Evolutionary conservation across 768 basidiomycete genomes (phyloP), one percentile per base, ranked within the genome.

Genomic region (Lactarius pseudohatsudake): DNA sequence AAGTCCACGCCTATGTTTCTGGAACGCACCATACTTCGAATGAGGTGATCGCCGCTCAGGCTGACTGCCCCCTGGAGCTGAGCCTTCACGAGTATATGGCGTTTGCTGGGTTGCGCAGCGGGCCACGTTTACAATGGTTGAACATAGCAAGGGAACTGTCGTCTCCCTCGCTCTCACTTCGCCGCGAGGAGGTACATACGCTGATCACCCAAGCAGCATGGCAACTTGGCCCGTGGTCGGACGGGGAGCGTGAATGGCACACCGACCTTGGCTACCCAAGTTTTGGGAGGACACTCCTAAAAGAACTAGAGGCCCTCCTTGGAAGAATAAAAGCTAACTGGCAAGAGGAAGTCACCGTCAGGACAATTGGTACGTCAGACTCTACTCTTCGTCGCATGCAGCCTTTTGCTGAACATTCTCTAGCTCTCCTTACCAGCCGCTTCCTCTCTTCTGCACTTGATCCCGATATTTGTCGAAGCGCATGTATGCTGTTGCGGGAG

Each of bases 161-260:
- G 6, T 74, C 75, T 13, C 74, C 76, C 22, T 68, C 72, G 0
- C 65, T 86, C 60, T 77, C 75, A 20, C 79, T 86, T 62, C 72
- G 74, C 26, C 64, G 71, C 15, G 73, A 74, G 0, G 80, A 78
- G n/a, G 79, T 85, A 1, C 76, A 82, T 68, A 60, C 76, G 0
- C 74, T 85, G 0, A 34, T 85, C 1, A 73, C 70, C 18, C 85
- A 85, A 65, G 75, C 83, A n/a, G 76, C 74, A 0, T 79, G 76
- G 63, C 81, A 85, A 62, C 73, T 79, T 11, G 82, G 82, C 43
- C 74, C 72, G 0, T 20, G 72, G 5, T 26, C n/a, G 0, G 32
- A 59, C 0, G 57, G n/a, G 4, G 68, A 65, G 4, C 61, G 74
- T 61, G 70, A 65, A 20, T 84, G 81, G 79, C 84, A 85, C 67